Conservation (phyloP, 306 rosid genomes). For the Cyclanthera cordifolia region DNA sequence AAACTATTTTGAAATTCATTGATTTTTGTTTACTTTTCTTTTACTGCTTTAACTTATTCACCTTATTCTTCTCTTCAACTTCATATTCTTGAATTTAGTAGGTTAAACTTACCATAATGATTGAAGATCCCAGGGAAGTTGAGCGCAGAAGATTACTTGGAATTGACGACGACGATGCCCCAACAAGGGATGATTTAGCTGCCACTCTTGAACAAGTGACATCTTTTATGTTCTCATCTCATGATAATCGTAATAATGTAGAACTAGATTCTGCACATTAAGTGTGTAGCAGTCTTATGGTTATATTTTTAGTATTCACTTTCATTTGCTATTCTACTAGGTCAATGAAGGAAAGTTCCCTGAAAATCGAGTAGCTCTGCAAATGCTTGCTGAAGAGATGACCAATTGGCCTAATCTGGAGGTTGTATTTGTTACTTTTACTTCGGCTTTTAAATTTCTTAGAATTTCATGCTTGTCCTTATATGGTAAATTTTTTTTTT, state of each 20-base stretch:
- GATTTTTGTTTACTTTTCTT: background rate
- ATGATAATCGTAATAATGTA: too few species aligned
- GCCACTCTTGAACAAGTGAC: conserved; percentile 70
- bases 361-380: conserved; percentile 44
- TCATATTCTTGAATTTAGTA: conserved; percentile 10
- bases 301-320: background rate
- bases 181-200: conserved; percentile 75
- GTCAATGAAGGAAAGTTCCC: conserved; percentile 83
- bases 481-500: too few species aligned
- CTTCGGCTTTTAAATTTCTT: background rate
- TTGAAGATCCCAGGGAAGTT: conserved; percentile 88
- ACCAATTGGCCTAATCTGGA: conserved; percentile 82
- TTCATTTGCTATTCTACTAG: conserved; percentile 27
- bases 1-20: too few species aligned
- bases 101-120: conserved; percentile 80
- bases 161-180: conserved; percentile 66
- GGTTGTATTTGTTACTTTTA: conserved; percentile 32
- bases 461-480: background rate
- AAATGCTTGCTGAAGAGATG: conserved; percentile 80
- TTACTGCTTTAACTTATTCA: background rate
- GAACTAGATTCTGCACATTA: background rate
- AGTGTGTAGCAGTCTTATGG: background rate
- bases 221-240: background rate
- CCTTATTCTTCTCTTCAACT: background rate
- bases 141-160: conserved; percentile 88